Conservation (phyloP, 2,329 filamentous ascomycete species). For the Fusarium piperis region DNA sequence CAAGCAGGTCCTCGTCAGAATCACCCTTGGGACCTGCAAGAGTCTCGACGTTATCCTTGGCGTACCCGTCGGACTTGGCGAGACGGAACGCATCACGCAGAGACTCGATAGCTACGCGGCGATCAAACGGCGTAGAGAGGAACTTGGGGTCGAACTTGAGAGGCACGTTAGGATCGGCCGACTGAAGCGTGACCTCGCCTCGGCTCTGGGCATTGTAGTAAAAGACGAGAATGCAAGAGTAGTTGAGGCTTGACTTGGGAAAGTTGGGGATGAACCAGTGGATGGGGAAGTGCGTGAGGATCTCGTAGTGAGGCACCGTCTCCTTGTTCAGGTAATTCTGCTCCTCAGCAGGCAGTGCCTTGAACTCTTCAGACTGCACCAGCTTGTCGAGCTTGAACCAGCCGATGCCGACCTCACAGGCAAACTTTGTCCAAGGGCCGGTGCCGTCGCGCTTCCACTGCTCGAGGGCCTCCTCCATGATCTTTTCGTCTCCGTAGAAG, state of each 20-base stretch:
- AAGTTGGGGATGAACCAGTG: constrained; percentile 55
- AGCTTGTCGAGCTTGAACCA: constrained; percentile 57
- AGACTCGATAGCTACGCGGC: constrained; percentile 58
- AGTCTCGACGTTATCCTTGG: constrained; percentile 53
- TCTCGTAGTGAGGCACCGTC: constrained; percentile 67
- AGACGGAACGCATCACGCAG: constrained; percentile 56
- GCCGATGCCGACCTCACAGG: constrained; percentile 52
- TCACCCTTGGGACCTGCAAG: constrained; percentile 56
- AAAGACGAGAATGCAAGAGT: constrained; percentile 56
- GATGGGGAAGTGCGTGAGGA: constrained; percentile 57
- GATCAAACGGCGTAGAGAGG: constrained; percentile 64
- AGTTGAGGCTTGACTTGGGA: constrained; percentile 49
- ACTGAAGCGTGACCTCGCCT: constrained; percentile 63
- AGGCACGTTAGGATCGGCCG: constrained; percentile 59
- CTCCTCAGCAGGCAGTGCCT: constrained; percentile 54
- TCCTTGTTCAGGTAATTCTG: constrained; percentile 56
- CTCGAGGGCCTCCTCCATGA: constrained; percentile 55
- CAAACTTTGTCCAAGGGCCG: constrained; percentile 52
- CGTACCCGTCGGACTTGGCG: constrained; percentile 52
- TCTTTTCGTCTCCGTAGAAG: constrained; percentile 56
- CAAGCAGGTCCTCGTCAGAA: constrained; percentile 63
- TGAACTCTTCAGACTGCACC: constrained; percentile 57
- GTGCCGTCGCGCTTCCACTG: constrained; percentile 58
- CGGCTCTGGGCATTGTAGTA: constrained; percentile 63
- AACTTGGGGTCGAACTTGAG: constrained; percentile 64